phyloP scores from a whole-genome alignment of 139 green algal species.

The Ostreobium quekettii region DNA sequence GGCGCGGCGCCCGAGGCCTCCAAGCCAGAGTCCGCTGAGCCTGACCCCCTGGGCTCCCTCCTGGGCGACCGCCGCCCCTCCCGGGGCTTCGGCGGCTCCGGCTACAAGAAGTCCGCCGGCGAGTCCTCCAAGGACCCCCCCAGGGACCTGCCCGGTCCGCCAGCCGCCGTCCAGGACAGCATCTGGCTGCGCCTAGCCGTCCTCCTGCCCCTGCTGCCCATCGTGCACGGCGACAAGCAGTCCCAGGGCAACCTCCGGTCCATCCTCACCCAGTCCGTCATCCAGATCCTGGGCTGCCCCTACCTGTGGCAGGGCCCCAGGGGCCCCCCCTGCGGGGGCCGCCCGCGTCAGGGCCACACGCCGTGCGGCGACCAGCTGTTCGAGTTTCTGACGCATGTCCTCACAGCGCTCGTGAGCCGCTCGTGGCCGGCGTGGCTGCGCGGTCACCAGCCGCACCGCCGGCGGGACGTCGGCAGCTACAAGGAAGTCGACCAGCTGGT shows the following conservation, averaged over 20 bases:
- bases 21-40: too few species aligned
- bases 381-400: neutral
- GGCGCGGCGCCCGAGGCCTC: too few species aligned
- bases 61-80: too few species aligned
- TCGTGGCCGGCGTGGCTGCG: neutral
- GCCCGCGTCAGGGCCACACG: neutral
- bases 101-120: too few species aligned
- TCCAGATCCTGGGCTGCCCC: constrained; percentile 23
- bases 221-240: constrained; percentile 32
- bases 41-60: too few species aligned
- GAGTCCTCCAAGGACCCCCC: too few species aligned
- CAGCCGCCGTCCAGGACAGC: constrained; percentile 24
- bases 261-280: constrained; percentile 18
- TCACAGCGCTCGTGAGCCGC: neutral
- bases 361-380: neutral
- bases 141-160: too few species aligned
- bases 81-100: too few species aligned
- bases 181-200: constrained; percentile 34
- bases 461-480: too few species aligned
- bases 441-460: too few species aligned
- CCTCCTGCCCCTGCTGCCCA: constrained; percentile 41
- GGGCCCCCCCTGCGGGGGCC: neutral
- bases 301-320: neutral
- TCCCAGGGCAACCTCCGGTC: constrained; percentile 22
- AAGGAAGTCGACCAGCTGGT: too few species aligned